Base-by-base conservation (phyloP, 2,329 filamentous ascomycete species). In the Lasiodiplodia sp. region DNA sequence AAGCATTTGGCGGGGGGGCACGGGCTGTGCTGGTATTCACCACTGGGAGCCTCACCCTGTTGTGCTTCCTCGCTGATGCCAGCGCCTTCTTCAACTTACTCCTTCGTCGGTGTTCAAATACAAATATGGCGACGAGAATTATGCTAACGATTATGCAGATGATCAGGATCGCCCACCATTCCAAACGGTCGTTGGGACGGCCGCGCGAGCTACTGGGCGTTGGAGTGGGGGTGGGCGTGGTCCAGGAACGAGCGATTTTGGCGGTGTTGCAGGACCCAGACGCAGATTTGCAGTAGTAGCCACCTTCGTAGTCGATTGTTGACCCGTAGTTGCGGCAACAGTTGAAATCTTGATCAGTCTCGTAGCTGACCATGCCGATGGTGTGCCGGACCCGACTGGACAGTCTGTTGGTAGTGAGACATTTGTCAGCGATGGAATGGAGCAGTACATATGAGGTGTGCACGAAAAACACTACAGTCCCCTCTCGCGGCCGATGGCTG, bases 261-360 rank as follows among this genome's bases (percentile, higher is more conserved):
- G 25, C 34, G n/a, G 55, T 34, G n/a, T 7, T 25, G 18, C 14
- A 64, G 6, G 44, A 25, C 2, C 12, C 37, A 3, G 44, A 23
- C 8, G 60, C 60, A 6, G 47, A 64, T 14, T 38, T 52, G 31
- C 60, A 64, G 31, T 34, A 52, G 47, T 40, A 64, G n/a, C 60
- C 60, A 31, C 60, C 60, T 40, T 64, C 31, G 47, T 64, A 64
- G 31, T 12, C 12, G 12, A 18, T 38, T 11, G n/a, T 23, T 11
- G 60, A 64, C 4, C 44, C 60, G 18, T 37, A 51, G 47, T 64
- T 14, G 6, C 7, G 31, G 40, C 40, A n/a, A 31, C 60, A 64
- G n/a, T 23, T 12, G 60, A 64, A 64, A n/a, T 23, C 16, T 4
- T 38, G 14, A 21, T 60, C 25, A 18, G 44, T 58, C 28, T 51